phyloP scores from a whole-genome alignment of 1,284 basidiomycete genomes.

The Malassezia caprae region DNA sequence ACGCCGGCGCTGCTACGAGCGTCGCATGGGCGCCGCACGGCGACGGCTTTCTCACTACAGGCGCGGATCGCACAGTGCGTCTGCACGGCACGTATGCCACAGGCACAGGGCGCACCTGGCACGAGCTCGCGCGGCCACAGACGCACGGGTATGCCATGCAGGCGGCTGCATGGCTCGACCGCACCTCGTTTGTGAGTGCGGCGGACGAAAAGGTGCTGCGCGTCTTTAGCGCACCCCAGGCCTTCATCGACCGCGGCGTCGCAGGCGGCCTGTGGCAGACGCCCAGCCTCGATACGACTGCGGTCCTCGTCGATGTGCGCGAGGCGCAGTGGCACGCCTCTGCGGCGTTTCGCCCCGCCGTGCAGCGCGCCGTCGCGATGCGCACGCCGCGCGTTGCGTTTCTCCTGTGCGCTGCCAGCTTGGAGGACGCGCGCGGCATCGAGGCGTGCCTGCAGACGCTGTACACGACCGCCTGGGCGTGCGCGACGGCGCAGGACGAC shows the following conservation, averaged over 20 bases:
- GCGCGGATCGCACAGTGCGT: conserved; percentile 39
- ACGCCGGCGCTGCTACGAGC: conserved; percentile 29
- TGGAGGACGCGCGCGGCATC: conserved; percentile 21
- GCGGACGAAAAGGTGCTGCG: conserved; percentile 47
- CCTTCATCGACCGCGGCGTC: conserved; percentile 30
- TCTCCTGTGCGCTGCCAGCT: background rate
- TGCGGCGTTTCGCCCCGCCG: background rate
- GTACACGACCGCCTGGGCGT: conserved; percentile 37
- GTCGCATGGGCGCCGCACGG: conserved; percentile 40
- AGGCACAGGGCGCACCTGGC: conserved; percentile 23
- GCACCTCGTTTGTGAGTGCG: conserved; percentile 39
- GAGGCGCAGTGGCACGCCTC: background rate
- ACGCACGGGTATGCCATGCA: conserved; percentile 44
- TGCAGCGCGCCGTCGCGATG: background rate
- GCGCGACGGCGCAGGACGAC: conserved; percentile 23
- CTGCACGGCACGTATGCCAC: conserved; percentile 23
- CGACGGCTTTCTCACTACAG: conserved; percentile 30
- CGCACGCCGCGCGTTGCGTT: background rate
- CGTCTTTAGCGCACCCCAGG: conserved; percentile 36
- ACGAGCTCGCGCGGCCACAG: conserved; percentile 45
- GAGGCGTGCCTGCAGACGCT: conserved; percentile 35
- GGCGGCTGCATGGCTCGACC: conserved; percentile 36
- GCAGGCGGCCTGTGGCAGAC: conserved; percentile 1
- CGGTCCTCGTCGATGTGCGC: conserved; percentile 2
- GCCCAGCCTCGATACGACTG: background rate